Conservation (phyloP, 257 asterid species). For the Jacaranda copaia region DNA sequence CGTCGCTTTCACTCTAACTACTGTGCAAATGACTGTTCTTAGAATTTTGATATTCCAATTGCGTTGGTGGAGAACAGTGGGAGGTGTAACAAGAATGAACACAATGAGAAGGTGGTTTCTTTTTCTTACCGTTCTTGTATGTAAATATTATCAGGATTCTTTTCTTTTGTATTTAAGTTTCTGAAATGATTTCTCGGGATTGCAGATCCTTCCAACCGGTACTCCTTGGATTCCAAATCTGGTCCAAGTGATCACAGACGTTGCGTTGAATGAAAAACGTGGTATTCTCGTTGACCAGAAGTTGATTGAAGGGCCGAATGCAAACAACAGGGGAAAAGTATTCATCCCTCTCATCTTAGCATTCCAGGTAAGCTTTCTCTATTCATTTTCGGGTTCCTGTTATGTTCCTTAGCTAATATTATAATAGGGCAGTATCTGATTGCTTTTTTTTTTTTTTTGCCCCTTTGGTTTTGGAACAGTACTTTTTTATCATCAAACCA, state of each 20-base stretch:
- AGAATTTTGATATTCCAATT: slow-evolving; percentile 72
- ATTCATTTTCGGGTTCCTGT: background rate
- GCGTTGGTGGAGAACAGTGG: slow-evolving; percentile 98
- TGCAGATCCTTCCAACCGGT: slow-evolving; percentile 88
- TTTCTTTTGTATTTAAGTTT: background rate
- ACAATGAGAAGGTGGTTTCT: slow-evolving; percentile 82
- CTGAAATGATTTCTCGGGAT: slow-evolving; percentile 22
- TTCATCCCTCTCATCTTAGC: slow-evolving; percentile 81
- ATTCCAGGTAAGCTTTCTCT: slow-evolving; percentile 63
- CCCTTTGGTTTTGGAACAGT: slow-evolving; percentile 49
- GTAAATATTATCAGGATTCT: background rate
- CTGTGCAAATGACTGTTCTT: slow-evolving; percentile 33
- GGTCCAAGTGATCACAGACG: slow-evolving; percentile 66
- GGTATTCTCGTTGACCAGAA: slow-evolving; percentile 79
- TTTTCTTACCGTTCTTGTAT: background rate
- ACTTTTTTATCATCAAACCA: slow-evolving; percentile 68
- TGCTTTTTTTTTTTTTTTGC: background rate
- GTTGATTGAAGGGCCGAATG: slow-evolving; percentile 91
- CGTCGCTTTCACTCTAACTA: slow-evolving; percentile 29
- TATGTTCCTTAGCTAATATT: too few relatives aligned
- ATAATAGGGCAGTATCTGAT: slow-evolving; percentile 18
- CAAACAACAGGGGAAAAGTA: slow-evolving; percentile 74
- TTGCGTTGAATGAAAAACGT: slow-evolving; percentile 64
- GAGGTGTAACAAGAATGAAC: slow-evolving; percentile 90
- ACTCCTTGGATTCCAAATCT: slow-evolving; percentile 84